Base-by-base conservation (phyloP, 768 basidiomycete species). In the Exsudoporus frostii region DNA sequence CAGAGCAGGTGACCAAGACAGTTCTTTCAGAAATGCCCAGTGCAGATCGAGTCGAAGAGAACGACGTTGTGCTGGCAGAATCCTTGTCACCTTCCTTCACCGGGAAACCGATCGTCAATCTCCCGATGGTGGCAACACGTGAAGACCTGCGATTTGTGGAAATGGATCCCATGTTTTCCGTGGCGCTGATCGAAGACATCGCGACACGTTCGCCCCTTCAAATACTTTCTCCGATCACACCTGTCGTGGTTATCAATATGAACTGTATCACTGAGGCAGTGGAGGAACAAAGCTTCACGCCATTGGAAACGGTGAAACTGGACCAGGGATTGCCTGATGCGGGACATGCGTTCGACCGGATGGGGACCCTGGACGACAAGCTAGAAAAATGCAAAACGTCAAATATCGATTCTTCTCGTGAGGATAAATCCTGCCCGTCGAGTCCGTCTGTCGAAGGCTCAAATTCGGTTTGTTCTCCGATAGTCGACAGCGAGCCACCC, bases 201-300 rank as follows among this genome's bases (percentile, higher is more conserved):
- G 46, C 27, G 20, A 62, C 61, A 19, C n/a, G 57, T 9, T 62
- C 57, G 7, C 61, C 61, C 4, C 25, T 39, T 48, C 49, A 53
- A 42, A 27, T 51, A 22, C 15, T 34, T 36, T 53, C 33, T 4
- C 49, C 53, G 2, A 20, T 10, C 19, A 15, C 13, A n/a, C 51
- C 61, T 48, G 37, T 15, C 20, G 53, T 56, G 29, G 39, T 34
- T 11, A 50, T 56, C 30, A 50, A 53, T 29, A 22, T 22, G 22
- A 42, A 11, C 32, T 10, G 5, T 20, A 2, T n/a, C 15, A 32
- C 46, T 14, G 11, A 29, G 13, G 40, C 15, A 6, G 29, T 40
- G 5, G 25, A 25, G 24, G 32, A 36, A 29, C 41, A 39, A 38
- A 0, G 20, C 7, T 17, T 29, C 30, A 19, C 7, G 17, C 20